phyloP scores from a whole-genome alignment of 108 stramenopile species.

The Aurantiochytrium sp. region DNA sequence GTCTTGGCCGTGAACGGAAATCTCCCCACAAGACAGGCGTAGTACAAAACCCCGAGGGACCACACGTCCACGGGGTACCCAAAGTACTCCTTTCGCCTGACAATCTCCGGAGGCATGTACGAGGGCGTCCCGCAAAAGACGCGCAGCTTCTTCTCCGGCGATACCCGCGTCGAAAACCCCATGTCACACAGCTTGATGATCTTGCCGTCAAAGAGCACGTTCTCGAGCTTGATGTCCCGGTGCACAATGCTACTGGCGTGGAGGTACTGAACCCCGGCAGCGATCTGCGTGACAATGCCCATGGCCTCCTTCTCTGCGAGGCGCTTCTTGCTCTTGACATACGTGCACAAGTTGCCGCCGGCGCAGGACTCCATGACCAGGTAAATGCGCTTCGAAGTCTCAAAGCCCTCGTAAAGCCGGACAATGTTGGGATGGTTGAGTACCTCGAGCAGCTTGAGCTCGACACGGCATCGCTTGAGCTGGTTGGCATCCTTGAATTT shows the following conservation, averaged over 20 bases:
- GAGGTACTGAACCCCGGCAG: slow-evolving; percentile 51
- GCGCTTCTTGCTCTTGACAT: slow-evolving; percentile 54
- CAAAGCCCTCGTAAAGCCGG: slow-evolving; percentile 37
- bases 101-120: slow-evolving; percentile 68
- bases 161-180: slow-evolving; percentile 49
- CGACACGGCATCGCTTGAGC: slow-evolving; percentile 59
- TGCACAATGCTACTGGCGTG: slow-evolving; percentile 56
- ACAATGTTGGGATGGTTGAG: slow-evolving; percentile 52
- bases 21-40: slow-evolving; percentile 57
- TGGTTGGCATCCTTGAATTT: slow-evolving; percentile 61
- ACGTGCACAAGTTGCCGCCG: slow-evolving; percentile 61
- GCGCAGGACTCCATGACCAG: slow-evolving; percentile 56
- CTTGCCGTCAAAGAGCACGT: slow-evolving; percentile 50
- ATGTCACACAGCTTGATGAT: slow-evolving; percentile 58
- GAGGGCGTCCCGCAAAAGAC: slow-evolving; percentile 65
- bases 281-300: slow-evolving; percentile 46
- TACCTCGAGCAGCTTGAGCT: slow-evolving; percentile 55
- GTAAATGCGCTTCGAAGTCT: slow-evolving; percentile 47
- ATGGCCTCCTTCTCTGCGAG: slow-evolving; percentile 51
- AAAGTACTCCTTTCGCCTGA: slow-evolving; percentile 57
- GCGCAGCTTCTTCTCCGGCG: slow-evolving; percentile 44
- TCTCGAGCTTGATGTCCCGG: slow-evolving; percentile 64
- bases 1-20: slow-evolving; percentile 60
- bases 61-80: slow-evolving; percentile 63
- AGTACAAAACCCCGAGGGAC: slow-evolving; percentile 55